Base-by-base conservation (phyloP, 768 basidiomycete species). In the Tylopilus intermedius region DNA sequence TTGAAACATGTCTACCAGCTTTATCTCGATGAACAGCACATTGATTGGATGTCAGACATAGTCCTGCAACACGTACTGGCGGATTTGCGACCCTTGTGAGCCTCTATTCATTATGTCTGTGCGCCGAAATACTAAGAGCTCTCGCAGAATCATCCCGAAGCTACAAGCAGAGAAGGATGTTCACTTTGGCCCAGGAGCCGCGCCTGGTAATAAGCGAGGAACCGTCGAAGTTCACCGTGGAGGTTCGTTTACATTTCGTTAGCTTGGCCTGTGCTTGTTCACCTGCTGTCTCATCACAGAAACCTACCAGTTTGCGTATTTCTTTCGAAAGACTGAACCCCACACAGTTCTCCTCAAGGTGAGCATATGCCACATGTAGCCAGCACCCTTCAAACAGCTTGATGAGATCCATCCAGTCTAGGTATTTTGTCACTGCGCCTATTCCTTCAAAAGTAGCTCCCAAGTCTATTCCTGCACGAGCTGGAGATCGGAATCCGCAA, bases 251-350 rank as follows among this genome's bases (percentile, higher is more conserved):
- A 6, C 37, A 24, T 22, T 24, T 33, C 26, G 3, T 44, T 45
- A 40, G 18, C 40, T 39, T 45, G 5, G 41, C 27, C 6, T 15
- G 14, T 46, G 47, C 51, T 47, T 47, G 46, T 50, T 52, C 35
- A 51, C 51, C 51, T 49, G 33, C 24, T 45, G 32, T 39, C 46
- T 41, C 48, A 37, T 27, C 45, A 18, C 65, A 94, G 93, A 88
- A 54, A 79, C 79, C 0, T 95, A 94, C 63, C 93, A 95, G 58
- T 93, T 91, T 66, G 91, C 88, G 45, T 95, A 91, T 66, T 95
- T 94, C 71, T 75, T 94, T 58, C 81, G 90, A 22, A 84, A 84
- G 68, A 84, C 82, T 2, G 90, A 92, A 47, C 79, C 87, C 9
- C 90, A 94, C 67, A 83, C 88, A 0, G 77, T 94, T 2, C 73